phyloP scores from a whole-genome alignment of 306 rosid species.

The Vigna angularis region DNA sequence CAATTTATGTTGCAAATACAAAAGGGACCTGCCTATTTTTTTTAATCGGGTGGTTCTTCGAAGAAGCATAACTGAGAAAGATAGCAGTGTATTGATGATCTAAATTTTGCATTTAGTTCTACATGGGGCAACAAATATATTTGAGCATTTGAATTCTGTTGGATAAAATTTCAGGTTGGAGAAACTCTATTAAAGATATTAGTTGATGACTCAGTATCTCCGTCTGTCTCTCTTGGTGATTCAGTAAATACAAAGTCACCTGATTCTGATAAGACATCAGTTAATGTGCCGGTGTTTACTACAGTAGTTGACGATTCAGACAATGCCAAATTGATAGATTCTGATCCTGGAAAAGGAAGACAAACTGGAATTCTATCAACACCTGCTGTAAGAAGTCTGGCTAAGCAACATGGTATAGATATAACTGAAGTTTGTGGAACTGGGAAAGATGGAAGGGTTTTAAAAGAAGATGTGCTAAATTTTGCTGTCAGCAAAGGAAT shows the following conservation, averaged over 20 bases:
- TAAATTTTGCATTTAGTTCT: not conserved
- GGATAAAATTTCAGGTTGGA: conserved; percentile 77
- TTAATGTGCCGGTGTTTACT: conserved; percentile 50
- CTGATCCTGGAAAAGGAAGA: conserved; percentile 46
- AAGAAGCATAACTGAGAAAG: no score
- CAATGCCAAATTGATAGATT: conserved; percentile 41
- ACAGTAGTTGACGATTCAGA: conserved; percentile 38
- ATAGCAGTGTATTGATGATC: not conserved
- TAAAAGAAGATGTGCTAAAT: conserved; percentile 77
- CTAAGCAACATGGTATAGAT: conserved; percentile 76
- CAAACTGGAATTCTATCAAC: conserved; percentile 70
- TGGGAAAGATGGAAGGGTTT: conserved; percentile 81
- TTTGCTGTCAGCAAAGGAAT: conserved; percentile 69
- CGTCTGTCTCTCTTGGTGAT: conserved; percentile 41
- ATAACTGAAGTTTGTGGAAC: conserved; percentile 77
- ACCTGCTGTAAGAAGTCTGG: conserved; percentile 81
- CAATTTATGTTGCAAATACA: not conserved
- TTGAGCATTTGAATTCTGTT: conserved; percentile 27
- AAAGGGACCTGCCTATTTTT: not conserved
- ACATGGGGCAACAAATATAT: conserved; percentile 1
- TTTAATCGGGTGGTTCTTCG: no score
- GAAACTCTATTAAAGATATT: conserved; percentile 74
- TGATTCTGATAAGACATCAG: conserved; percentile 54
- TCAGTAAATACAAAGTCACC: conserved; percentile 50
- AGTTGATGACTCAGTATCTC: conserved; percentile 54